Evolutionary conservation across 2,329 filamentous ascomycete species (phyloP), one percentile per base, ranked within the genome.

Genomic region (Plectosphaerella sp.): DNA sequence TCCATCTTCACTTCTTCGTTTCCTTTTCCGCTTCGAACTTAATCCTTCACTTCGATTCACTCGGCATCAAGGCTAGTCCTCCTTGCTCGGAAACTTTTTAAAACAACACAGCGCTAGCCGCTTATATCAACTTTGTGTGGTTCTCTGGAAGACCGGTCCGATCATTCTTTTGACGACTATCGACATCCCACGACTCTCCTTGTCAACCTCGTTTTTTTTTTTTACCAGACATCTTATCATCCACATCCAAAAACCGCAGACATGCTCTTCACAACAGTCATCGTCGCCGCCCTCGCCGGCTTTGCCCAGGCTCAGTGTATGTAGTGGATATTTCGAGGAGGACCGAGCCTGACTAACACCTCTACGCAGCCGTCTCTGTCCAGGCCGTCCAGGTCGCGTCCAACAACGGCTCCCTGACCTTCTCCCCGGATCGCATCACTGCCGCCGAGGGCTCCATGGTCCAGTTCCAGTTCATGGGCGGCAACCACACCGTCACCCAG

Each of bases 401-500:
- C 22, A 70, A 75, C 56, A 80, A 80, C 63, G 74, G 77, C 59
- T 73, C 72, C 46, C 71, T 88, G 52, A 77, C 72, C 55, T 92
- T 84, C 75, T 82, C 72, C 57, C 89, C 89, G 41, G 76, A 87
- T 59, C 84, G 78, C 62, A 67, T 93, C 65, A 75, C 73, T 57
- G 88, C 84, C 33, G 66, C 71, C n/a, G 70, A 75, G 3, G 88
- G 89, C 57, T 75, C 79, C 60, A 78, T 83, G 72, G 75, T 87
- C 12, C 81, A 86, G 70, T 87, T 87, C 75, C 82, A 86, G 67
- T 87, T 87, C 73, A 73, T 75, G 56, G 74, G 73, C 9, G 78
- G 77, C 60, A 92, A 92, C 75, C 89, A 93, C 78, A 91, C 88
- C 48, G 83, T 91, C 53, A 88, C 85, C 15, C 87, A 91, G 74